Evolutionary conservation across 2,329 filamentous ascomycete genomes (phyloP).

Genomic region (Sclerotinia borealis): DNA sequence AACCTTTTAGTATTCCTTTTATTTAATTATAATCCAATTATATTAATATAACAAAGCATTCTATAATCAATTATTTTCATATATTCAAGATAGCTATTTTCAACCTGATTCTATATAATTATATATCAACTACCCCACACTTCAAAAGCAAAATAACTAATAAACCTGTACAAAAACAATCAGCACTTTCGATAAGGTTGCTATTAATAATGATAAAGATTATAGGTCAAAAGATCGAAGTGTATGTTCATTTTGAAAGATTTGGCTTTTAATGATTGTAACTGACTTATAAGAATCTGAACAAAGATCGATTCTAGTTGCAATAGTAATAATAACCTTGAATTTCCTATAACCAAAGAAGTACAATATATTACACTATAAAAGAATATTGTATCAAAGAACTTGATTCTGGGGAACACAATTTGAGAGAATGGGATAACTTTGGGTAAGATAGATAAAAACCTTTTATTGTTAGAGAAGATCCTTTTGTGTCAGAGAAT

Average conservation of each 20-base stretch:
- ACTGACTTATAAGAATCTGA: neutral
- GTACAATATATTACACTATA: neutral
- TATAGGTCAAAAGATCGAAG: neutral
- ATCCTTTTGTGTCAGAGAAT: no score
- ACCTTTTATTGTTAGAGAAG: no score
- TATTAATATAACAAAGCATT: slow-evolving; percentile 18
- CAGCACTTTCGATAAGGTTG: neutral
- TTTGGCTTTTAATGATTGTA: neutral
- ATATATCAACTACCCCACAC: slow-evolving; percentile 20
- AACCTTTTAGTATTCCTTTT: no score
- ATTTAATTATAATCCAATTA: slow-evolving; percentile 14
- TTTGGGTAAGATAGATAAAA: no score
- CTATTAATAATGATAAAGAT: neutral
- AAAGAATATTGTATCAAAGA: neutral
- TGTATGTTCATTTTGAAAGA: no score
- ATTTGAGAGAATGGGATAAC: neutral
- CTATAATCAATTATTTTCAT: slow-evolving; percentile 19
- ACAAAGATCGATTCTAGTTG: neutral
- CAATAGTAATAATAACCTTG: neutral
- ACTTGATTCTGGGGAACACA: neutral
- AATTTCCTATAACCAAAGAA: neutral
- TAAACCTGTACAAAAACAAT: neutral
- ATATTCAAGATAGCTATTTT: slow-evolving; percentile 17
- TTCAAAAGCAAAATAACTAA: slow-evolving; percentile 16
- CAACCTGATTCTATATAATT: slow-evolving; percentile 18